Evolutionary conservation across 805 yeast genomes (phyloP).

Genomic region (Nakazawaea wyomingensis): DNA sequence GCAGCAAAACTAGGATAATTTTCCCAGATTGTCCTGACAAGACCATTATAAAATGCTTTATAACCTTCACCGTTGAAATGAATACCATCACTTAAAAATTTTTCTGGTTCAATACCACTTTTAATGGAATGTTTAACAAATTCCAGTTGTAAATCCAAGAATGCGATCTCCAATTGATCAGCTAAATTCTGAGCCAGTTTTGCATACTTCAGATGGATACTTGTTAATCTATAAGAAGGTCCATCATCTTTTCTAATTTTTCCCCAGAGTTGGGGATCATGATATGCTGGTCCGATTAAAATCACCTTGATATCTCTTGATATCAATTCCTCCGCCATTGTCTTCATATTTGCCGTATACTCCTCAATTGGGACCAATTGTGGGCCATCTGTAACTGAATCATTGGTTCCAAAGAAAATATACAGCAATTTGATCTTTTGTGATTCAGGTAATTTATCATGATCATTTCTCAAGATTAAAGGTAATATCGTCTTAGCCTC

Average conservation of each 20-base stretch:
- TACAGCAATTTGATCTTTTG: conserved; percentile 37
- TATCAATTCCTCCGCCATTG: conserved; percentile 35
- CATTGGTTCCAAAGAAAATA: conserved; percentile 81
- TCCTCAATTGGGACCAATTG: conserved; percentile 53
- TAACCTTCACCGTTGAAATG: conserved; percentile 58
- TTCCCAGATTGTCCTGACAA: conserved; percentile 32
- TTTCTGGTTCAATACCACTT: conserved; percentile 17
- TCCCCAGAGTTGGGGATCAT: conserved; percentile 40
- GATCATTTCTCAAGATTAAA: conserved; percentile 43
- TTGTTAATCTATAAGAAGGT: conserved; percentile 43
- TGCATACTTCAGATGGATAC: conserved; percentile 42
- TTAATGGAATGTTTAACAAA: conserved; percentile 31
- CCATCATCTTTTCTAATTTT: conserved; percentile 27
- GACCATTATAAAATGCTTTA: conserved; percentile 38
- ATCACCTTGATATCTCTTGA: conserved; percentile 44
- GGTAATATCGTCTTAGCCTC: conserved; percentile 49
- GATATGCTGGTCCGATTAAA: conserved; percentile 60
- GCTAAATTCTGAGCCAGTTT: conserved; percentile 49
- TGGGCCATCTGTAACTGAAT: conserved; percentile 40
- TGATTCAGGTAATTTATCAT: conserved; percentile 26
- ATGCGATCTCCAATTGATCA: conserved; percentile 40
- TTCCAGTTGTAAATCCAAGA: conserved; percentile 47
- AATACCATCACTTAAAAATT: conserved; percentile 38
- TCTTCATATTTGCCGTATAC: conserved; percentile 42
- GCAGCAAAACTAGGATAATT: conserved; percentile 46